phyloP scores from a whole-genome alignment of 202 grass and related monocot genomes.

The Carex arenaria region DNA sequence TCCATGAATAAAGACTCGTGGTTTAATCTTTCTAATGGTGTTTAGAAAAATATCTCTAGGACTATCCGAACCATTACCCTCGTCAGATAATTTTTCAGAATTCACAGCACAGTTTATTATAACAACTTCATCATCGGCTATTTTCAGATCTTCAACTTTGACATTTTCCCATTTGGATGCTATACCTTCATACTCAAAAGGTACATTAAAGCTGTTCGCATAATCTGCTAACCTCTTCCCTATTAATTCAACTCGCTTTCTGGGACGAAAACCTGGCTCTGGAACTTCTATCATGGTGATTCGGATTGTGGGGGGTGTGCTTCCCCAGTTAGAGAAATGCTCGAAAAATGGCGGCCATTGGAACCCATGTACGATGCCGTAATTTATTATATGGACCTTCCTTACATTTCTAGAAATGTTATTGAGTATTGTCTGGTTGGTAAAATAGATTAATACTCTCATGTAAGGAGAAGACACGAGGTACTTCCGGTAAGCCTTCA shows the following conservation, averaged over 20 bases:
- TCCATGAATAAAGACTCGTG: constrained; percentile 30
- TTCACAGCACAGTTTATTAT: constrained; percentile 38
- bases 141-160: constrained; percentile 40
- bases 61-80: constrained; percentile 28
- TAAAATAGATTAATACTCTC: constrained; percentile 32
- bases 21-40: constrained; percentile 34
- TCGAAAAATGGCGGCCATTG: constrained; percentile 57
- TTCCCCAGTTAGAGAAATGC: constrained; percentile 33
- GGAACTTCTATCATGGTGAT: constrained; percentile 57
- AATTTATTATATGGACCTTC: constrained; percentile 58
- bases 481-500: constrained; percentile 30
- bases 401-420: constrained; percentile 25
- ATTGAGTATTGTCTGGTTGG: constrained; percentile 43
- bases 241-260: constrained; percentile 10
- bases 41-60: constrained; percentile 39
- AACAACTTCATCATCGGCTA: constrained; percentile 49
- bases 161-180: constrained; percentile 50
- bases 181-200: constrained; percentile 56
- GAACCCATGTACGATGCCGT: constrained; percentile 50
- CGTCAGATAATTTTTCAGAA: constrained; percentile 46
- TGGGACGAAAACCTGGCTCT: constrained; percentile 42
- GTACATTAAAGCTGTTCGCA: constrained; percentile 52
- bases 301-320: constrained; percentile 33
- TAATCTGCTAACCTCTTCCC: constrained; percentile 41
- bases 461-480: constrained; percentile 30